Percentiles rank a stretch among this genome's conserved stretches.
Conservation (phyloP, 441 rosid genomes). For the Pelargonium cotyledonis region DNA sequence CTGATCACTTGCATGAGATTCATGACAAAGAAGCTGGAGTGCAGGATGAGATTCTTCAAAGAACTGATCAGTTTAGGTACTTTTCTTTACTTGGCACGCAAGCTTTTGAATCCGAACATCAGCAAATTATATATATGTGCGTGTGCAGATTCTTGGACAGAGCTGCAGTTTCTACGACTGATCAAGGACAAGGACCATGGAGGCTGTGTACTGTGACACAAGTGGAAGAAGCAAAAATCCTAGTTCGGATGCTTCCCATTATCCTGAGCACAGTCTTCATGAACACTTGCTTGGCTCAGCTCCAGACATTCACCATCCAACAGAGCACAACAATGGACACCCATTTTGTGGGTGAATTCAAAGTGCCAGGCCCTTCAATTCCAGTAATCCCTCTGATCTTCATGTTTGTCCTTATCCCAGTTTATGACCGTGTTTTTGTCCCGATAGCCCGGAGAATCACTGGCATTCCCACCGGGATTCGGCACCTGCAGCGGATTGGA, state of each 20-base stretch:
- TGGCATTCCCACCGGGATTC: slow-evolving; percentile 50
- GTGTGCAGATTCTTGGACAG: slow-evolving; percentile 44
- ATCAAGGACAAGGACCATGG: slow-evolving; percentile 33
- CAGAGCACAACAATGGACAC: slow-evolving; percentile 63
- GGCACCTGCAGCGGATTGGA: slow-evolving; percentile 49
- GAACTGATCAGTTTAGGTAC: slow-evolving; percentile 53
- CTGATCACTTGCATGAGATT: slow-evolving; percentile 42
- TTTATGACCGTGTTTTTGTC: slow-evolving; percentile 49
- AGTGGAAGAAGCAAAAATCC: slow-evolving; percentile 60
- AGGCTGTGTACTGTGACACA: slow-evolving; percentile 50
- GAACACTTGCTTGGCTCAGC: slow-evolving; percentile 66
- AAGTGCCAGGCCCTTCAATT: slow-evolving; percentile 46
- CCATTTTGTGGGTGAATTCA: slow-evolving; percentile 27
- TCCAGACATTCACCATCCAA: slow-evolving; percentile 53
- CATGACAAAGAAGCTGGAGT: slow-evolving; percentile 31
- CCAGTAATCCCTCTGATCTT: slow-evolving; percentile 47
- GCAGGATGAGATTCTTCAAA: slow-evolving; percentile 31
- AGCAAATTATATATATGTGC: too few species aligned
- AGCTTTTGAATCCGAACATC: too few species aligned
- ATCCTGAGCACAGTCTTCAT: slow-evolving; percentile 53
- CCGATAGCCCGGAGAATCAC: slow-evolving; percentile 47
- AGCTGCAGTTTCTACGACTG: slow-evolving; percentile 34
- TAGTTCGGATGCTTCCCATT: slow-evolving; percentile 54
- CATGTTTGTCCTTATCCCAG: slow-evolving; percentile 42
- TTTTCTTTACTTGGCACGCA: not conserved